Evolutionary conservation across 257 asterid species (phyloP).

Genomic region (Rhazya stricta): DNA sequence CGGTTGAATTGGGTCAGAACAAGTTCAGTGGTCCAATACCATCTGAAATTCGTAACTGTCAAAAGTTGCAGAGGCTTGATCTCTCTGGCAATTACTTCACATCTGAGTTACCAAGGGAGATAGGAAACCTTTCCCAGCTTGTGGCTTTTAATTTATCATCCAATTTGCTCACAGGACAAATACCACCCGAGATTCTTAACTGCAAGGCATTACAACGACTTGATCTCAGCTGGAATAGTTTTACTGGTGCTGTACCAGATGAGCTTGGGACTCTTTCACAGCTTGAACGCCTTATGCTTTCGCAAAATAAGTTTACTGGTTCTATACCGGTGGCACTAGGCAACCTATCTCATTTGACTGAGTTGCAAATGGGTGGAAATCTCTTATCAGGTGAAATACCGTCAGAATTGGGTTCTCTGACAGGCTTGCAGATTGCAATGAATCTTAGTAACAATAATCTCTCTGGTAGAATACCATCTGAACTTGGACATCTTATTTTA

Average conservation of each 20-base stretch:
- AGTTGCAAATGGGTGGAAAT: constrained; percentile 87
- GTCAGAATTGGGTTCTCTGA: constrained; percentile 60
- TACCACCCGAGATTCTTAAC: constrained; percentile 56
- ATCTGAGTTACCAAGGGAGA: constrained; percentile 58
- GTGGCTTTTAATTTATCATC: constrained; percentile 73
- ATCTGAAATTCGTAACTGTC: constrained; percentile 52
- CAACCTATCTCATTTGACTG: constrained; percentile 73
- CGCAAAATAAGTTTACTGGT: constrained; percentile 66
- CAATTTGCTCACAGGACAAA: constrained; percentile 48
- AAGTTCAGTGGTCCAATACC: constrained; percentile 65
- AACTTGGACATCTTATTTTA: constrained; percentile 76
- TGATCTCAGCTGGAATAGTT: constrained; percentile 74
- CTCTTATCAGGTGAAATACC: constrained; percentile 70
- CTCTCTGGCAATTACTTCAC: constrained; percentile 62
- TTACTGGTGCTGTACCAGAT: constrained; percentile 46
- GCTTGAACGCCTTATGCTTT: constrained; percentile 73
- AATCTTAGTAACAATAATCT: constrained; percentile 72
- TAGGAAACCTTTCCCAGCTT: constrained; percentile 61
- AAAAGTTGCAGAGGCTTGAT: constrained; percentile 79
- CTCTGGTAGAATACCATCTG: constrained; percentile 68
- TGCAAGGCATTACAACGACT: constrained; percentile 78
- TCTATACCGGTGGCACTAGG: constrained; percentile 70
- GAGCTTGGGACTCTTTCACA: constrained; percentile 64
- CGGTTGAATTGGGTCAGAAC: constrained; percentile 74
- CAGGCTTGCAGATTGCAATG: constrained; percentile 76